phyloP scores from a whole-genome alignment of 2,329 filamentous ascomycete genomes.

The Teratosphaeria destructans region DNA sequence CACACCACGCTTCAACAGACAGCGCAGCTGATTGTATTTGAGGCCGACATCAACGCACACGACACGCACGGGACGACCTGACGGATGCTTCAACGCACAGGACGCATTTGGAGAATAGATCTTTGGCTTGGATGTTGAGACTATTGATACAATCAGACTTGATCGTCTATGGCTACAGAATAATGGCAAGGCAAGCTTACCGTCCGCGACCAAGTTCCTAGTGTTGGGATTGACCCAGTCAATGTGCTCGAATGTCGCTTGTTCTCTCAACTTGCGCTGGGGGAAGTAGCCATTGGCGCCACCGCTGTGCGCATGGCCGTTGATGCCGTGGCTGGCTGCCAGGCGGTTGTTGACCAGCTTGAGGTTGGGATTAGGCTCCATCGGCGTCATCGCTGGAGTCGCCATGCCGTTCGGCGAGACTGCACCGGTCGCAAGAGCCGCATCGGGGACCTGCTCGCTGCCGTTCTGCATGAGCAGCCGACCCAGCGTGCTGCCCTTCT shows the following conservation, averaged over 20 bases:
- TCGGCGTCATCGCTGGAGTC: constrained; percentile 30
- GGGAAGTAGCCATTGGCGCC: constrained; percentile 20
- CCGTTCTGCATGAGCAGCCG: constrained; percentile 68
- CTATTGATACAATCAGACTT: constrained; percentile 41
- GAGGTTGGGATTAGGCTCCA: constrained; percentile 17
- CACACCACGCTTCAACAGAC: constrained; percentile 79
- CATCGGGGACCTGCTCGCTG: constrained; percentile 28
- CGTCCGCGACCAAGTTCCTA: constrained; percentile 87
- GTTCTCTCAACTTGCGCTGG: constrained; percentile 19
- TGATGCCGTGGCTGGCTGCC: constrained; percentile 23
- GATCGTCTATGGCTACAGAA: constrained; percentile 14
- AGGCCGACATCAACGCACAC: constrained; percentile 93
- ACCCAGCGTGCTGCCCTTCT: constrained; percentile 93
- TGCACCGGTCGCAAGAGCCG: constrained; percentile 11
- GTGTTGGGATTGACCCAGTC: constrained; percentile 89
- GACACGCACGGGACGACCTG: constrained; percentile 75
- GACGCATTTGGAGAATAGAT: constrained; percentile 68
- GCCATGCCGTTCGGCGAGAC: constrained; percentile 21
- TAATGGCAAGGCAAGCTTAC: constrained; percentile 45
- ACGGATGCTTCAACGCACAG: constrained; percentile 71
- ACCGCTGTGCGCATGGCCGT: constrained; percentile 12
- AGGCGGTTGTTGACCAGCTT: constrained; percentile 19
- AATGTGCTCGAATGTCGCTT: constrained; percentile 57
- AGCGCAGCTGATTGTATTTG: constrained; percentile 96
- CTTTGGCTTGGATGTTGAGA: constrained; percentile 79